A percentile compares a stretch with the other conserved stretches of the same genome.
These are phyloP conservation scores for Orbilia brochopaga DNA, from an alignment of 2,329 filamentous ascomycete species.

Conservation along the genomic window DNA sequence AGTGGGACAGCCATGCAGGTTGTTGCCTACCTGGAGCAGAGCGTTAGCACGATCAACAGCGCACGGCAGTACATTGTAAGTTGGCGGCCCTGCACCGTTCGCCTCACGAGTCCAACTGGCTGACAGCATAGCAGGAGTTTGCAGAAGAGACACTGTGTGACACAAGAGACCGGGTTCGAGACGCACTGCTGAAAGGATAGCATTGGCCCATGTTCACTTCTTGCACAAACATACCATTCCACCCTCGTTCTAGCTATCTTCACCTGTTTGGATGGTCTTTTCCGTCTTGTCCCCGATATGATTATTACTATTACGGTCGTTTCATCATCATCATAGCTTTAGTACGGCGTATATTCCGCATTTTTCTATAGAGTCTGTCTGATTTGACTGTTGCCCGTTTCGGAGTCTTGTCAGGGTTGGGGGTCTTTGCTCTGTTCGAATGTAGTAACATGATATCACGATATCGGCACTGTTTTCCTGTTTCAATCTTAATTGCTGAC, in stretches of 20 bases:
- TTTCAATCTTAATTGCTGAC: neutral
- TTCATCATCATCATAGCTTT: conserved; percentile 4
- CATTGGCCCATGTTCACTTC: too few relatives aligned
- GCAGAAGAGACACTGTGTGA: conserved; percentile 45
- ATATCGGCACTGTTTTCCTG: neutral
- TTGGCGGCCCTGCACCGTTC: neutral
- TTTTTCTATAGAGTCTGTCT: conserved; percentile 9
- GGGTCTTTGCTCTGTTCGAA: neutral
- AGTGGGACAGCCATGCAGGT: conserved; percentile 36
- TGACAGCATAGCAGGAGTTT: conserved; percentile 30
- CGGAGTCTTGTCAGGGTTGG: conserved; percentile 17
- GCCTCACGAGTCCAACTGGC: neutral
- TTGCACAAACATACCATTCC: too few relatives aligned
- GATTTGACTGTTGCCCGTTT: neutral
- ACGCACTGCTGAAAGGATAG: conserved; percentile 40
- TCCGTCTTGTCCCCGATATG: neutral
- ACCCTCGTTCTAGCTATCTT: neutral
- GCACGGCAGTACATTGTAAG: conserved; percentile 46
- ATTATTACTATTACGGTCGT: neutral
- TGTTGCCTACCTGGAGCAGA: conserved; percentile 46
- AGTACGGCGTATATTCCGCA: conserved; percentile 3
- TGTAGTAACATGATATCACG: neutral
- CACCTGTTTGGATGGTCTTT: neutral
- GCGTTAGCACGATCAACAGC: conserved; percentile 47
- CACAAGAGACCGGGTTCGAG: conserved; percentile 39